Evolutionary conservation across 768 basidiomycete genomes (phyloP).

Genomic region (Naganishia antarctica): DNA sequence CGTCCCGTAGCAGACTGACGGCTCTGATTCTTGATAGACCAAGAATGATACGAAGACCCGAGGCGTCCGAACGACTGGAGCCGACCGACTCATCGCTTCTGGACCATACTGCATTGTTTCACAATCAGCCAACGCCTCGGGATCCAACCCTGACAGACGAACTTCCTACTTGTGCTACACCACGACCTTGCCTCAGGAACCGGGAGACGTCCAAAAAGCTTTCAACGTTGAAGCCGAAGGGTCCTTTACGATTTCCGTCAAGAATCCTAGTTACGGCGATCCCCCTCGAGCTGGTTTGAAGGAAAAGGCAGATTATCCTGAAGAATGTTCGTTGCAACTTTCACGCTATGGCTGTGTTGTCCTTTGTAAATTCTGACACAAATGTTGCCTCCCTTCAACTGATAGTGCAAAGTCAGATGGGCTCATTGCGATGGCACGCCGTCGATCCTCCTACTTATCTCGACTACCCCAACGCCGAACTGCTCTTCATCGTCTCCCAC

Average conservation of each 20-base stretch:
- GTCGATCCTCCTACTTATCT: constrained; percentile 25
- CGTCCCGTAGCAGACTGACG: background rate
- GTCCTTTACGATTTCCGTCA: constrained; percentile 27
- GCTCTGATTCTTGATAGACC: background rate
- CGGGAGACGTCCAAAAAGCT: constrained; percentile 29
- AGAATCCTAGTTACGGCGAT: constrained; percentile 26
- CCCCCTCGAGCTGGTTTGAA: constrained; percentile 19
- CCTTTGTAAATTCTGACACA: too few species aligned
- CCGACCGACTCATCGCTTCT: constrained; percentile 25
- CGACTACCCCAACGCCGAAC: constrained; percentile 27
- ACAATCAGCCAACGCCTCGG: constrained; percentile 14
- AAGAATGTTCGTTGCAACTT: constrained; percentile 26
- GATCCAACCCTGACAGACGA: constrained; percentile 4
- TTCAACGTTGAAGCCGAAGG: constrained; percentile 27
- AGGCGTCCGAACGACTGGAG: constrained; percentile 24
- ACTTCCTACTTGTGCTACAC: constrained; percentile 21
- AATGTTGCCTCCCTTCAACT: too few species aligned
- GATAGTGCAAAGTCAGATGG: constrained; percentile 26
- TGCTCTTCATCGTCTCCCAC: constrained; percentile 26
- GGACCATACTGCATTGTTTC: constrained; percentile 27
- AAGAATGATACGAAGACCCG: constrained; percentile 29
- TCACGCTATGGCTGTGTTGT: background rate
- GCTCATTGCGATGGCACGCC: constrained; percentile 26
- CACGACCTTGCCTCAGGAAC: constrained; percentile 23
- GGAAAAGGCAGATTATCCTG: constrained; percentile 25